Base-by-base conservation (phyloP, 768 basidiomycete genomes). In the Boletus sp. region DNA sequence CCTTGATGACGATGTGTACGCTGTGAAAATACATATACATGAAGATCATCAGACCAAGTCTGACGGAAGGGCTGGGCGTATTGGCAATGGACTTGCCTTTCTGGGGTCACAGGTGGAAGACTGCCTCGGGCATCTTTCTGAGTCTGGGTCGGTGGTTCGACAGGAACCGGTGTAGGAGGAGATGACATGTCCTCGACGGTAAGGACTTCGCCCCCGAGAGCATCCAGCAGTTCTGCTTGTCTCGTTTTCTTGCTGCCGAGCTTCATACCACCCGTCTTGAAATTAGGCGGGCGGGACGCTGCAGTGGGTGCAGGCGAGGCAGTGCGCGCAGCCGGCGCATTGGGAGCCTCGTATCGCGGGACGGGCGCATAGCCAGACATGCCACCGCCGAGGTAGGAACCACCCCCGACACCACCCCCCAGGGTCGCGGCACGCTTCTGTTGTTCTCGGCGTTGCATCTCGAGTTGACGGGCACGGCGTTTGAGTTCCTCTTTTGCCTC, bases 401-500 rank as follows among this genome's bases (percentile, higher is more conserved):
- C 77, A 15, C 81, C 75, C 15, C 79, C 77, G 6, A 76, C 79
- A 24, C 59, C 50, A 41, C 69, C 59, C 9, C 79, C 80, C 30
- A 78, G 74, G 4, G 76, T 69, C 8, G 82, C 84, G 5, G 87
- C 76, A 20, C 93, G 87, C 57, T 85, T 80, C 63, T 96, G 93
- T 71, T 95, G 93, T 69, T 99, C 96, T 35, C 95, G 81, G 41
- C 96, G 86, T 69, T 98, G 97, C 86, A 97, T 91, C 73, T 99
- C 97, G 59, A 99, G 85, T 67, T 98, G 94, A 71, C 97, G 97
- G 1, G 97, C 95, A 32, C 96, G 89, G 40, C 97, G 86, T 72
- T 98, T 98, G 69, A 99, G 88, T 68, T 98, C 96, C 71, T 99
- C 97, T 71, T 99, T 99, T 2, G 96, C 97, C 67, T 99, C 97